Base-by-base conservation (phyloP, 1,284 basidiomycete species). In the Ustilago shanxiensis region DNA sequence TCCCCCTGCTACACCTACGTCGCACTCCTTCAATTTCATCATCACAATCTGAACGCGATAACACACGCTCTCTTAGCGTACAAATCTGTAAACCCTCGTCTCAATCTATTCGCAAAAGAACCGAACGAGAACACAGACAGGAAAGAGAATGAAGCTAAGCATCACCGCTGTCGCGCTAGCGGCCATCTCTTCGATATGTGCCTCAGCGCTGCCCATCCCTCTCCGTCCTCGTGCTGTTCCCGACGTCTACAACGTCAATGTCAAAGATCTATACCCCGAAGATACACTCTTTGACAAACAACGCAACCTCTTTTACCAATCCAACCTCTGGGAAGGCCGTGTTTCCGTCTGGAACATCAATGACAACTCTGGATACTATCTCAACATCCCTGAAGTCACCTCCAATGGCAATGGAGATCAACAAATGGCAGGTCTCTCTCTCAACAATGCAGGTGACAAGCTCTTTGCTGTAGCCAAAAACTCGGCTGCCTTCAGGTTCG, bases 391-490 rank as follows among this genome's bases (percentile, higher is more conserved):
- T 16, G 80, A 78, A 18, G 74, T 79, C 10, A 79, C 81, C 0
- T 79, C 76, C 13, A 33, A 47, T 39, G 82, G 81, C 37, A 51
- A 67, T 51, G 81, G 82, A 9, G 71, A 80, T 9, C 83, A 85
- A 61, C 83, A 85, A 71, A 77, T 83, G 77, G 83, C 83, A 2
- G 83, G 83, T 24, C 58, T 85, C 0, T 83, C 81, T 33, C 47
- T 84, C 45, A 72, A 78, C 57, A 54, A 51, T 28, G 74, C 77
- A 16, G 75, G 81, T 18, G 72, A 77, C 51, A 77, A 77, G 26
- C 63, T 85, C 16, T 85, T 75, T 55, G 81, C 78, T 9, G 83
- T 85, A 3, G 79, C 81, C 22, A 85, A 85, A 65, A 80, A 83
- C 55, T 44, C 72, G 1, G 66, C 66, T 14, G 81, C 83, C 18